Evolutionary conservation across 1,139 yeast genomes (phyloP), one percentile per base, ranked within the genome.

Genomic region (Candida smagusa): DNA sequence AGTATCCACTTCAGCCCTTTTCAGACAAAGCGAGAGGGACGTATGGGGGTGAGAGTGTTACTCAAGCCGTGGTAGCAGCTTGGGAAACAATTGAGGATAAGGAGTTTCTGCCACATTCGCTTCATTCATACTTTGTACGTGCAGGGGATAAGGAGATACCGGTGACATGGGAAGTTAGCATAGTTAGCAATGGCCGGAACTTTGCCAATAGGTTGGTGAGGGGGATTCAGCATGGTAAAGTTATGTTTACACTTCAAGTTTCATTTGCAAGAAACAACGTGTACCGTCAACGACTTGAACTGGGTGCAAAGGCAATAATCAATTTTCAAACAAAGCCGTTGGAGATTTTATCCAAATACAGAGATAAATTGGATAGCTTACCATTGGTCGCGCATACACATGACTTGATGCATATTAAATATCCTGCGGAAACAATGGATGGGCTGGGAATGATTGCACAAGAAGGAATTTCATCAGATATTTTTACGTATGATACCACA

Each of bases 1-100:
- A 57, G 28, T 59, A 64, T 44, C 74, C 73, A 2, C 54, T 69
- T 36, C 65, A 66, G 45, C 58, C 67, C 7, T 57, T 53, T 37
- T 38, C 43, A 12, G 54, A 50, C 9, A 67, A 55, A 1, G 59
- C 56, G 4, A 51, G 71, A 41, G 73, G 72, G 3, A 58, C 65
- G 2, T 69, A 59, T 45, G 75, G 75, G 4, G 75, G 74, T 1
- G 75, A 69, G 36, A 50, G 66, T 13, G 48, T 66, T 3, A 45
- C 59, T 9, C 73, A 66, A 44, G 59, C 62, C 1, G 35, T 62
- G n/a, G 42, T 58, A 31, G 74, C 72, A 0, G 71, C 68, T 2
- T 67, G 69, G 67, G 64, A 56, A 34, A 52, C 69, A 9, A 51
- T 69, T 4, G 50, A 50, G 28, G 44, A 39, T 22, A 61, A 50